phyloP scores from a whole-genome alignment of 2,329 filamentous ascomycete species.

The Pyrenochaeta sp. region DNA sequence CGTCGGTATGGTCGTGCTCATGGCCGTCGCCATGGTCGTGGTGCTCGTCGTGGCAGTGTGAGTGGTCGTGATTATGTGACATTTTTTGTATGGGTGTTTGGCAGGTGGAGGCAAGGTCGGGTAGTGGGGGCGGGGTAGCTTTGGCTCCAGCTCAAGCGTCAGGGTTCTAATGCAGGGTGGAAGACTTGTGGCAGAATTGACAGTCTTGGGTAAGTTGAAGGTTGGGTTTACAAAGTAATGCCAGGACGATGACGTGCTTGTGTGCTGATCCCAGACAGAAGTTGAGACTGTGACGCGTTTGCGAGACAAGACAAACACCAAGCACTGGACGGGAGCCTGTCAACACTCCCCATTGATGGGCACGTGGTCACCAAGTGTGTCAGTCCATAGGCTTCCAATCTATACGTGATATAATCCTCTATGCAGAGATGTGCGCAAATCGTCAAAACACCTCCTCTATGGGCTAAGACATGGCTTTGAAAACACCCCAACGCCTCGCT shows the following conservation, averaged over 20 bases:
- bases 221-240: background rate
- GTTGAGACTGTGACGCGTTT: constrained; percentile 7
- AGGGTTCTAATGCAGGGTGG: too few relatives aligned
- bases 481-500: constrained; percentile 45
- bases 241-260: constrained; percentile 7
- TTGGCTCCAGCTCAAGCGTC: too few relatives aligned
- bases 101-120: constrained; percentile 3
- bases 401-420: background rate
- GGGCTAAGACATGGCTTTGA: constrained; percentile 4
- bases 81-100: constrained; percentile 25
- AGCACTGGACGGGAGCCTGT: background rate
- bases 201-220: background rate
- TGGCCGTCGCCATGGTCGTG: constrained; percentile 48
- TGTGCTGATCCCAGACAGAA: background rate
- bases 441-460: constrained; percentile 6
- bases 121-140: constrained; percentile 44
- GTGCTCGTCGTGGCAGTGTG: constrained; percentile 29
- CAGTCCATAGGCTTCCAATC: background rate
- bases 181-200: background rate
- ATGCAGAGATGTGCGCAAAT: background rate
- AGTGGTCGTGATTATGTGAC: constrained; percentile 40
- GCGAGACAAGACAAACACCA: constrained; percentile 18
- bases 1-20: constrained; percentile 87
- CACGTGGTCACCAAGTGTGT: constrained; percentile 28
- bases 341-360: background rate